Conservation (phyloP, 2,329 filamentous ascomycete species). For the Paraphaeosphaeria minitans region DNA sequence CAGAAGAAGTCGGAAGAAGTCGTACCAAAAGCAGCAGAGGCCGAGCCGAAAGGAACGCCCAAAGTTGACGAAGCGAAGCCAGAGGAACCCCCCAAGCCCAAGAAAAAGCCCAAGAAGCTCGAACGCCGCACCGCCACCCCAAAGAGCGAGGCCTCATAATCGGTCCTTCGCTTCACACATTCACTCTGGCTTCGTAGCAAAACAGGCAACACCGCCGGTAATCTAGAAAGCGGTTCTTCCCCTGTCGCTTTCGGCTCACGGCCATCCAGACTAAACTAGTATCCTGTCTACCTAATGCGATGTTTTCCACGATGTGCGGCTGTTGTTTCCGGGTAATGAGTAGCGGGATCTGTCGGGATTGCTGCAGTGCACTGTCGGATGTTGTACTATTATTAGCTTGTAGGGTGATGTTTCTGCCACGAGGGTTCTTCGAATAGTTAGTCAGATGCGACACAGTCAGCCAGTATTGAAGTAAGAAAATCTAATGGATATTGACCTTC, state of each 20-base stretch:
- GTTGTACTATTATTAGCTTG: conserved; percentile 5
- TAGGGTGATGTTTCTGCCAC: background rate
- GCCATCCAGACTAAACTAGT: conserved; percentile 5
- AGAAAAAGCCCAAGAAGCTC: conserved; percentile 48
- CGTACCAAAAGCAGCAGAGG: background rate
- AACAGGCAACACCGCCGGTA: background rate
- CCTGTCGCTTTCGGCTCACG: background rate
- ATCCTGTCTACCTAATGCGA: background rate
- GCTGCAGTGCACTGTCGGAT: background rate
- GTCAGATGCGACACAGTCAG: background rate
- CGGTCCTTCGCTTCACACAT: background rate
- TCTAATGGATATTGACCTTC: background rate
- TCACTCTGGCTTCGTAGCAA: background rate
- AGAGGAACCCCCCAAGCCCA: conserved; percentile 27
- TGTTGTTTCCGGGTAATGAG: conserved; percentile 1
- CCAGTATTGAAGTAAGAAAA: background rate
- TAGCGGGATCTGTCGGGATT: background rate
- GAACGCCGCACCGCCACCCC: conserved; percentile 30
- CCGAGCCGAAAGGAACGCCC: background rate
- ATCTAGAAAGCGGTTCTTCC: background rate
- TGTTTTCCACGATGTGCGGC: background rate
- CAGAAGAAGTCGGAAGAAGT: background rate
- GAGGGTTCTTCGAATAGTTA: too few relatives aligned
- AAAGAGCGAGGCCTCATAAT: conserved; percentile 14
- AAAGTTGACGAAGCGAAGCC: conserved; percentile 11